Conservation (phyloP, 495 filamentous ascomycete genomes). For the Platismatia glauca region DNA sequence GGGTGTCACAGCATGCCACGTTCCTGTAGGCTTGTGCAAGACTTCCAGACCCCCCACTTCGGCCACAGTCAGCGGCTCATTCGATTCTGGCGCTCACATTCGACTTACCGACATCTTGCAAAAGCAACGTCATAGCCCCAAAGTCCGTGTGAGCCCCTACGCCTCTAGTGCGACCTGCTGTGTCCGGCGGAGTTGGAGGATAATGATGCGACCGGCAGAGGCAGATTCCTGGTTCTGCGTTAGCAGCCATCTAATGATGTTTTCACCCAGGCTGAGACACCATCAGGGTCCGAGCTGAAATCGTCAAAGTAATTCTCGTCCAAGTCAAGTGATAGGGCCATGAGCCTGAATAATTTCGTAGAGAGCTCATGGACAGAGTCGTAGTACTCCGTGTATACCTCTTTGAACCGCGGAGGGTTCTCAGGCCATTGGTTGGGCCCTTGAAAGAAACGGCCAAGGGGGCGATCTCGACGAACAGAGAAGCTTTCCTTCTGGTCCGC, state of each 20-base stretch:
- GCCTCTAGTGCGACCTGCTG: neutral
- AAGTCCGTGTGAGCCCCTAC: conserved; percentile 1
- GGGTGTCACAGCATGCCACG: neutral
- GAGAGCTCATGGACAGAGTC: neutral
- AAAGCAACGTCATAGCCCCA: neutral
- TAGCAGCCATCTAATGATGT: neutral
- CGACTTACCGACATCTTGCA: neutral
- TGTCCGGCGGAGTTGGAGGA: neutral
- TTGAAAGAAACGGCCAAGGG: neutral
- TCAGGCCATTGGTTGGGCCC: neutral
- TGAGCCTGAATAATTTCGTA: neutral
- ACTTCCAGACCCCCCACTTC: neutral
- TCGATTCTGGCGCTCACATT: neutral
- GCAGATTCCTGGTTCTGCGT: neutral
- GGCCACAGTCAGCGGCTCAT: neutral
- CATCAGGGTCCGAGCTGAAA: neutral
- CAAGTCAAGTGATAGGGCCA: neutral
- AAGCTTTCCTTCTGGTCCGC: neutral
- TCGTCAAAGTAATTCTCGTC: conserved; percentile 1
- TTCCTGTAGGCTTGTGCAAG: neutral
- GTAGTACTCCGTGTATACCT: neutral
- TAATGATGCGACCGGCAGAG: conserved; percentile 1
- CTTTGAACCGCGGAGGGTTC: neutral
- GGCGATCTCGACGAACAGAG: neutral
- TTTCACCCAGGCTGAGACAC: neutral